phyloP scores from a whole-genome alignment of 106 monocot genomes.

The Acorus gramineus region DNA sequence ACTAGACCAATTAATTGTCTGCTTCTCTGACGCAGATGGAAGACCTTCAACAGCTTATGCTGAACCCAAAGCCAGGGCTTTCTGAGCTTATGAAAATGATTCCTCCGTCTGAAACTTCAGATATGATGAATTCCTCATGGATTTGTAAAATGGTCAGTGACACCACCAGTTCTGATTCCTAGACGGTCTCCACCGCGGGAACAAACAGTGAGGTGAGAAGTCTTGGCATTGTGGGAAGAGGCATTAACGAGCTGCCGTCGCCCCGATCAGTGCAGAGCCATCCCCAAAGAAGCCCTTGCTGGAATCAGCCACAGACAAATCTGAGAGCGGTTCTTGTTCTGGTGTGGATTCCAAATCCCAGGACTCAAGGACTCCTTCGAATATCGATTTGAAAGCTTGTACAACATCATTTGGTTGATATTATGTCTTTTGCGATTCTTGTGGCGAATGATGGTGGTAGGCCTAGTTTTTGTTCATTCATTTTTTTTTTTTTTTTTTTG shows the following conservation, averaged over 20 bases:
- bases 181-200: slow-evolving; percentile 43
- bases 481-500: too few species aligned
- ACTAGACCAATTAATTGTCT: background rate
- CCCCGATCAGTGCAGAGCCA: slow-evolving; percentile 31
- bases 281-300: slow-evolving; percentile 27
- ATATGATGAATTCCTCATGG: slow-evolving; percentile 34
- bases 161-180: slow-evolving; percentile 38
- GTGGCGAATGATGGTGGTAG: too few species aligned
- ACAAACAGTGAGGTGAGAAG: slow-evolving; percentile 46
- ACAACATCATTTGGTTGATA: too few species aligned
- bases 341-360: too few species aligned
- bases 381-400: too few species aligned
- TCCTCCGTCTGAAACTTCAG: slow-evolving; percentile 11
- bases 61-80: slow-evolving; percentile 38
- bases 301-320: slow-evolving; percentile 21
- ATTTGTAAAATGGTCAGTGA: slow-evolving; percentile 21
- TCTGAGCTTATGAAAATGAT: slow-evolving; percentile 49
- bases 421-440: too few species aligned
- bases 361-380: too few species aligned
- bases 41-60: slow-evolving; percentile 60
- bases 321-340: slow-evolving; percentile 9
- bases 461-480: too few species aligned
- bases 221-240: slow-evolving; percentile 89
- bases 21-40: slow-evolving; percentile 52
- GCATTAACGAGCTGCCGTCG: slow-evolving; percentile 59